phyloP scores from a whole-genome alignment of 73 alveolate species.

The Chromera velia region DNA sequence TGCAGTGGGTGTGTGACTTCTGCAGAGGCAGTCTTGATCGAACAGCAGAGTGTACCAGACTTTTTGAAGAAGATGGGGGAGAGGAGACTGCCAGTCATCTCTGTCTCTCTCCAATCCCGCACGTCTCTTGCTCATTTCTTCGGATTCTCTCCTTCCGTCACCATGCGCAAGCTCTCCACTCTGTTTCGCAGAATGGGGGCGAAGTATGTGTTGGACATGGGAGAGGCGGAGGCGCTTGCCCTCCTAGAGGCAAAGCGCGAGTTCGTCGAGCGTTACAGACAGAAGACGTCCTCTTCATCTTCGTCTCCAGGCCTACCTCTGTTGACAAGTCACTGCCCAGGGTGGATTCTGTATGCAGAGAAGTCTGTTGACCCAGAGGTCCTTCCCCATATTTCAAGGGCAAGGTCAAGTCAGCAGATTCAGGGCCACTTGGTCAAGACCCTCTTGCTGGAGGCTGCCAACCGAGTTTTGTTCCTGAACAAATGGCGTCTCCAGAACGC shows the following conservation, averaged over 20 bases:
- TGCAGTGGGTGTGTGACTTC: slow-evolving; percentile 89
- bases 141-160: slow-evolving; percentile 25
- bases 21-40: slow-evolving; percentile 80
- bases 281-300: background rate
- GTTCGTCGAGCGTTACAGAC: slow-evolving; percentile 23
- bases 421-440: slow-evolving; percentile 57
- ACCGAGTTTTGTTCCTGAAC: background rate
- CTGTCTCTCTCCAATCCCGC: slow-evolving; percentile 70
- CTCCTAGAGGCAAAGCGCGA: slow-evolving; percentile 51
- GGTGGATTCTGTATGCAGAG: slow-evolving; percentile 93
- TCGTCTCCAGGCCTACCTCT: slow-evolving; percentile 43
- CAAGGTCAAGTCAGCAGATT: slow-evolving; percentile 78
- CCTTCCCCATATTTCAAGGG: slow-evolving; percentile 66
- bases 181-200: slow-evolving; percentile 11
- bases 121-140: slow-evolving; percentile 57
- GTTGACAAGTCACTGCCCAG: slow-evolving; percentile 86
- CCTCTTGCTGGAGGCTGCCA: background rate
- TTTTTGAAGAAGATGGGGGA: slow-evolving; percentile 52
- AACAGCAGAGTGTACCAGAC: slow-evolving; percentile 73
- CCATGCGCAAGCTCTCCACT: slow-evolving; percentile 14
- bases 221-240: slow-evolving; percentile 50
- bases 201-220: slow-evolving; percentile 56
- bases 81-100: slow-evolving; percentile 43
- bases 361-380: slow-evolving; percentile 76
- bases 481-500: background rate